A percentile compares a stretch with the other conserved stretches of the same genome.
phyloP scores from a whole-genome alignment of 495 filamentous ascomycete species.

The Penicillium verhagenii region DNA sequence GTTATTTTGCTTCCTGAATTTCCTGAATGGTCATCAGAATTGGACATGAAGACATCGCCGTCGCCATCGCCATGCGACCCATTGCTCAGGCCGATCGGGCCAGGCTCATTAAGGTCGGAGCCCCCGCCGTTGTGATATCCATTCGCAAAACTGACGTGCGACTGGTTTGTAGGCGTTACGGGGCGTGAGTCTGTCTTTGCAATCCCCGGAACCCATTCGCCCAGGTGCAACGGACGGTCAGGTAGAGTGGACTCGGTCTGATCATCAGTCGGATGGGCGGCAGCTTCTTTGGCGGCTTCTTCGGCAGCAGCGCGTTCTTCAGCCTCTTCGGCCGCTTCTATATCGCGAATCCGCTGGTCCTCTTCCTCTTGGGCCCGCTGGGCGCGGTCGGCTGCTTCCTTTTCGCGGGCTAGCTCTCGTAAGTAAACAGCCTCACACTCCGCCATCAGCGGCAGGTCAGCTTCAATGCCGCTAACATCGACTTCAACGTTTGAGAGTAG shows the following conservation, averaged over 20 bases:
- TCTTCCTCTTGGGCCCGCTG: conserved; percentile 51
- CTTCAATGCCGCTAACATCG: conserved; percentile 72
- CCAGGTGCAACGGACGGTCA: conserved; percentile 60
- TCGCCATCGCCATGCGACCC: conserved; percentile 59
- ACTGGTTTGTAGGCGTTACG: conserved; percentile 49
- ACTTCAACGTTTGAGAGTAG: conserved; percentile 89
- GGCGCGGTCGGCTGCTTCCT: conserved; percentile 60
- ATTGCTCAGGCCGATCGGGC: conserved; percentile 57
- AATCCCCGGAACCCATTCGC: conserved; percentile 50
- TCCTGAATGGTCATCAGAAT: conserved; percentile 43
- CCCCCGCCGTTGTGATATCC: conserved; percentile 45
- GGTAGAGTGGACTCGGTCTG: conserved; percentile 45
- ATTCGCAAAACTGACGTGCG: conserved; percentile 52
- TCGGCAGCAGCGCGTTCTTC: conserved; percentile 19
- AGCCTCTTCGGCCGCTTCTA: conserved; percentile 20
- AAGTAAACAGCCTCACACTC: conserved; percentile 72
- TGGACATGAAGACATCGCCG: conserved; percentile 54
- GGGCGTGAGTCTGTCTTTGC: conserved; percentile 40
- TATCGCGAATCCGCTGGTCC: conserved; percentile 11
- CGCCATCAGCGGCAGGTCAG: conserved; percentile 60
- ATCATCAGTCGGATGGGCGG: conserved; percentile 45
- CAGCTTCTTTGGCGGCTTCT: conserved; percentile 28
- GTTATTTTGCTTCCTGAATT: conserved; percentile 41
- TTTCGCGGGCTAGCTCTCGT: conserved; percentile 70
- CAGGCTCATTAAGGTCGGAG: conserved; percentile 46